These are phyloP conservation scores for Botrytis galanthina DNA, from an alignment of 2,329 filamentous ascomycete genomes.

Conservation along the genomic window DNA sequence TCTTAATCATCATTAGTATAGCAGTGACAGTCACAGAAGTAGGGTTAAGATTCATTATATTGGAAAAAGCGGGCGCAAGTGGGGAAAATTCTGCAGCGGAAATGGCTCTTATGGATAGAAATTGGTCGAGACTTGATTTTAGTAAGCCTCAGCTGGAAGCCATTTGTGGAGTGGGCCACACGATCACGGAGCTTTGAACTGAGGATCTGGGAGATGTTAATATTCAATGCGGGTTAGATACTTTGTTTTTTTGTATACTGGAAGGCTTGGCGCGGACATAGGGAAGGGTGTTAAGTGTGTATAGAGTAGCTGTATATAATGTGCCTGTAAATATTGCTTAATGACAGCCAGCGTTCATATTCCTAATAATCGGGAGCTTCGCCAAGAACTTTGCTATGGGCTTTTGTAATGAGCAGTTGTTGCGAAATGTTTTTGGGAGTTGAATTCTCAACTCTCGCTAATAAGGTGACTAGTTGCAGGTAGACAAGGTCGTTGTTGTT, in stretches of 20 bases:
- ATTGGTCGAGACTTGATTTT: constrained; percentile 36
- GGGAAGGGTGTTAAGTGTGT: neutral
- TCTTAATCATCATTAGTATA: constrained; percentile 88
- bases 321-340: neutral
- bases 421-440: neutral
- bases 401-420: neutral
- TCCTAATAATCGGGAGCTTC: neutral
- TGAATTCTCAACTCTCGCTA: neutral
- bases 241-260: neutral
- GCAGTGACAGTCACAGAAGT: constrained; percentile 89
- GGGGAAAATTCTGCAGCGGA: constrained; percentile 15
- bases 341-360: constrained; percentile 2
- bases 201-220: neutral
- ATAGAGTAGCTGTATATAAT: neutral
- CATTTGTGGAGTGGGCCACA: constrained; percentile 36
- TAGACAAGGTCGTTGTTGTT: neutral
- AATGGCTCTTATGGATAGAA: constrained; percentile 20
- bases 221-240: neutral
- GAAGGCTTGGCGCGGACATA: neutral
- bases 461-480: neutral
- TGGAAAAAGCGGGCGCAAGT: constrained; percentile 44
- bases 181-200: constrained; percentile 28
- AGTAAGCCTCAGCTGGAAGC: constrained; percentile 32
- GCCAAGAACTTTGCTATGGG: neutral
- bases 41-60: constrained; percentile 75